Conservation (phyloP, 495 filamentous ascomycete genomes). For the Lasiosphaeria hispida region DNA sequence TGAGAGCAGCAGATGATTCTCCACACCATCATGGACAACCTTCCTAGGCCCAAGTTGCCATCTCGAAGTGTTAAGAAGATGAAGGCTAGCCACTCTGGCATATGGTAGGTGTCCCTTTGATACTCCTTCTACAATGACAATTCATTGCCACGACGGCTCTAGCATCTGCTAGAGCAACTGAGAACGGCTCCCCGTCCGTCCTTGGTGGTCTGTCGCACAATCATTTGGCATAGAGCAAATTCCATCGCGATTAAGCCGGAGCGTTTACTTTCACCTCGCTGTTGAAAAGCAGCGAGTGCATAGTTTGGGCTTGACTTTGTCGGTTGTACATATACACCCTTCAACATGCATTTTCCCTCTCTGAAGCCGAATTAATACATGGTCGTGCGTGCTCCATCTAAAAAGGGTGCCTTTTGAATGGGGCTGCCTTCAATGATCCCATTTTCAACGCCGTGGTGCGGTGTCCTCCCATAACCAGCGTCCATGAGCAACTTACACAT, state of each 20-base stretch:
- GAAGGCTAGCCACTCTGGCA: background rate
- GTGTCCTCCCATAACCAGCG: background rate
- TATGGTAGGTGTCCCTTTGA: constrained; percentile 12
- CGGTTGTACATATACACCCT: constrained; percentile 56
- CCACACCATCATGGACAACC: no score
- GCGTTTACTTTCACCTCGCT: constrained; percentile 63
- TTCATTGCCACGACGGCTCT: constrained; percentile 37
- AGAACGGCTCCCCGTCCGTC: constrained; percentile 44
- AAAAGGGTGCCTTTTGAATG: no score
- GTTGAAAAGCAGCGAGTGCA: constrained; percentile 74
- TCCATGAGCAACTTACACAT: no score
- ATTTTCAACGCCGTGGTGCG: constrained; percentile 2
- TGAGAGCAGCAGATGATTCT: no score
- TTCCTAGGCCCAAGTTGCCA: no score
- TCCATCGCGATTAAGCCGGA: constrained; percentile 95
- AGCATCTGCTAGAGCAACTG: constrained; percentile 45
- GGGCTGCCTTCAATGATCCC: no score
- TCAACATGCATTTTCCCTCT: background rate
- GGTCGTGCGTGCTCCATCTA: background rate
- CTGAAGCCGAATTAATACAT: background rate
- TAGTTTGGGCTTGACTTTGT: constrained; percentile 92
- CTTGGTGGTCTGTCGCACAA: constrained; percentile 42
- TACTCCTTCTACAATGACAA: background rate
- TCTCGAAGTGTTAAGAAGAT: no score
- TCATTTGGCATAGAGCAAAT: constrained; percentile 45